Evolutionary conservation across 148 eudicot genomes (phyloP), one percentile per base, ranked within the genome.

Genomic region (Bassia scoparia): DNA sequence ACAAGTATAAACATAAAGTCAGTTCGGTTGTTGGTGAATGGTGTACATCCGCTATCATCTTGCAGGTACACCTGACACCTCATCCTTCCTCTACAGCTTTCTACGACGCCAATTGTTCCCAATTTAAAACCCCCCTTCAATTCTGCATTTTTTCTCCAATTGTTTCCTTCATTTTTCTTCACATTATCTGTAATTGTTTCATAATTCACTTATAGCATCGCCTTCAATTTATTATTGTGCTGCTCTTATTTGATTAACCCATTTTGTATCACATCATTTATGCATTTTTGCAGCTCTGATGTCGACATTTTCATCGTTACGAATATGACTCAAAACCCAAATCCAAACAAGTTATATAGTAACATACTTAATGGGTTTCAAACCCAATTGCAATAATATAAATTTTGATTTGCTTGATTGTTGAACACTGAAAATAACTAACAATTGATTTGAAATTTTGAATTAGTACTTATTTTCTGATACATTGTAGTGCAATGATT

Each of bases 281-380:
- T 37, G 41, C 41, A 3, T 23, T 15, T 74, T 30, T 12, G 16
- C 71, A 74, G 70, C 15, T 43, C 18, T 24, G n/a, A 73, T 75
- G 78, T 70, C 82, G 41, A 70, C 70, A 6, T 79, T 79, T 65
- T 52, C 81, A 21, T 53, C 82, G 43, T 79, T 17, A 50, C 71
- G 41, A 74, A 69, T 59, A 31, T 69, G 21, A 30, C 56, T 48
- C 71, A 75, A 67, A 75, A 75, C 67, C 66, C 76, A 60, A 79
- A 79, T 65, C 82, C 82, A 14, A 79, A 79, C 52, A 79, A 79
- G 58, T 18, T 79, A 75, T 58, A 79, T 74, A 78, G 81, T 79
- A 27, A 55, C 50, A 23, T n/a, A 2, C 11, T 16, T 6, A 23
- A 7, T 26, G 15, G 0, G 7, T 37, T 37, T 3, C 3, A 37